Evolutionary conservation across 495 filamentous ascomycete genomes (phyloP), one percentile per base, ranked within the genome.

Genomic region (Aspergillus panamensis): DNA sequence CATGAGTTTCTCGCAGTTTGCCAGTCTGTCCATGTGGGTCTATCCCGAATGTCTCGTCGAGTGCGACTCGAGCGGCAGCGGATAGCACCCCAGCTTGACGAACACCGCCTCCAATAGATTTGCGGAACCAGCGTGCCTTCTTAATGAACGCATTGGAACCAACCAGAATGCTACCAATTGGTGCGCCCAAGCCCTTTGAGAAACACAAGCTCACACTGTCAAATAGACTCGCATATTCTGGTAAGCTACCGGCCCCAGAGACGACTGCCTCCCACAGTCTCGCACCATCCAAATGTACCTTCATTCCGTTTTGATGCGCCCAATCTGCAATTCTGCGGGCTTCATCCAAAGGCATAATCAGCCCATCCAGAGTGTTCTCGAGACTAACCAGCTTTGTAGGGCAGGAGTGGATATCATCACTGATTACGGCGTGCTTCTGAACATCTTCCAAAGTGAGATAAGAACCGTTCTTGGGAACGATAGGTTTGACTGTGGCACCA

Each of bases 171-270:
- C 84, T 88, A 1, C 93, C 93, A 48, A 96, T 85, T 0, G 93
- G 93, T 0, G 93, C 93, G 0, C 93, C 93, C 0, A 97, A 77
- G 0, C 91, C 89, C 72, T 97, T 97, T 25, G 84, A 87, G 65
- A 97, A 93, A 69, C 91, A 96, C 10, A 96, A 76, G 54, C 80
- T 88, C 1, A 94, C 77, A 48, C 85, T 92, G 64, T 97, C 93
- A 62, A 94, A 91, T 50, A 85, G 78, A 16, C 68, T 77, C 9
- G 86, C 77, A 61, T 85, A 96, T 3, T 91, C 89, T 3, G 78
- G 57, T 29, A 97, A 67, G 37, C 71, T 79, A 4, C 84, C 82
- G 3, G 82, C 83, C 1, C 80, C 80, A 0, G 85, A 76, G 0
- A 79, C 81, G 4, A 83, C 82, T 1, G 86, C 88, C 60, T 92